Conservation (phyloP, 2,329 filamentous ascomycete genomes). For the Venturia effusa region DNA sequence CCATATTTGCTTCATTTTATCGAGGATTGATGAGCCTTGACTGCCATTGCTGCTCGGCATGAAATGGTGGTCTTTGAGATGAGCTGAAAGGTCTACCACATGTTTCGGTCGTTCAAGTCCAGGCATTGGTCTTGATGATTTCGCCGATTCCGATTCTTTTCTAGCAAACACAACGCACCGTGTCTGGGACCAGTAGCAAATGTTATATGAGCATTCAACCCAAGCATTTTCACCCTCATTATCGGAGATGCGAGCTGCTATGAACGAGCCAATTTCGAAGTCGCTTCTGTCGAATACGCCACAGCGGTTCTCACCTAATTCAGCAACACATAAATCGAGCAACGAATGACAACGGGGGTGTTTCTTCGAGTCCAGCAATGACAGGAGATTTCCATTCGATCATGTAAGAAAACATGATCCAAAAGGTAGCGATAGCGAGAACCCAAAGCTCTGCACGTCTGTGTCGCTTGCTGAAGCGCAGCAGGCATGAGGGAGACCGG, state of each 20-base stretch:
- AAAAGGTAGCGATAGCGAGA: too few species aligned
- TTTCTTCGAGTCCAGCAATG: background rate
- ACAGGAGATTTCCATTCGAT: background rate
- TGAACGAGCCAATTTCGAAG: background rate
- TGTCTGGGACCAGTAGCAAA: background rate
- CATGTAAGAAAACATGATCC: too few species aligned
- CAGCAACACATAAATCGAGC: background rate
- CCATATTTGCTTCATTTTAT: background rate
- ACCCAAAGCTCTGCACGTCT: too few species aligned
- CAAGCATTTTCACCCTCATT: background rate
- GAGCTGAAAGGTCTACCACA: background rate
- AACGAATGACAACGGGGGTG: background rate
- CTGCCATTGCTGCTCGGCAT: background rate
- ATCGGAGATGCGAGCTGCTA: background rate
- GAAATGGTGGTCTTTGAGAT: background rate
- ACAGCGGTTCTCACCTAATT: too few species aligned
- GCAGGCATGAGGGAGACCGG: too few species aligned
- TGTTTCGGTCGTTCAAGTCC: background rate
- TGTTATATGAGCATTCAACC: background rate
- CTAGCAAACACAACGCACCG: background rate
- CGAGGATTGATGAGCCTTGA: background rate
- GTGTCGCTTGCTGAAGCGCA: too few species aligned
- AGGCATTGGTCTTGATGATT: background rate
- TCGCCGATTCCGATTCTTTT: background rate
- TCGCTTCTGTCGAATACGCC: too few species aligned